Conservation (phyloP, 1,284 basidiomycete species). For the Sporisorium scitamineum region DNA sequence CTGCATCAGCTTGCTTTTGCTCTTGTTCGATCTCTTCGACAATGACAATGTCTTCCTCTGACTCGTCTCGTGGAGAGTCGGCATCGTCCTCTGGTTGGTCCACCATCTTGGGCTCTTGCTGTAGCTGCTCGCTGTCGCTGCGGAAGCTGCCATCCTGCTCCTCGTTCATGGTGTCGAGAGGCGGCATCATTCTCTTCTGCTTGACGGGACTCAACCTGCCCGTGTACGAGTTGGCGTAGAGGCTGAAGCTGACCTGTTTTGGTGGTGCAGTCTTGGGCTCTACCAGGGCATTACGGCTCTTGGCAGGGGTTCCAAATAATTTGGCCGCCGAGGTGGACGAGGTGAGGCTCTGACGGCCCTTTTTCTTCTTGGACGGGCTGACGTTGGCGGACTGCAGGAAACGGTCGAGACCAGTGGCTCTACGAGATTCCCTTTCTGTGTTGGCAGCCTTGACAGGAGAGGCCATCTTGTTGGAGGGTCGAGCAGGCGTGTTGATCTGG, state of each 20-base stretch:
- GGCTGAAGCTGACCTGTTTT: slow-evolving; percentile 49
- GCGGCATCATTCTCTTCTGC: slow-evolving; percentile 48
- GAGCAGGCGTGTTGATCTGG: slow-evolving; percentile 44
- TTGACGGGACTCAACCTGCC: slow-evolving; percentile 47
- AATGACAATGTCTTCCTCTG: slow-evolving; percentile 36
- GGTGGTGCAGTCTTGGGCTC: slow-evolving; percentile 47
- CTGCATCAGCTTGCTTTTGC: slow-evolving; percentile 3
- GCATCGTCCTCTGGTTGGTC: slow-evolving; percentile 5
- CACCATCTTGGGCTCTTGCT: slow-evolving; percentile 1
- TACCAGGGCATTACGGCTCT: slow-evolving; percentile 10
- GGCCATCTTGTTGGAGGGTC: slow-evolving; percentile 10
- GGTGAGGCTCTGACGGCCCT: slow-evolving; percentile 36
- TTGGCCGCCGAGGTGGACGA: slow-evolving; percentile 16
- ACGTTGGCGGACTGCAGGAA: slow-evolving; percentile 47
- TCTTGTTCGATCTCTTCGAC: slow-evolving; percentile 43
- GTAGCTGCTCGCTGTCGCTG: slow-evolving; percentile 19
- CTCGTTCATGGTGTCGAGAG: slow-evolving; percentile 47
- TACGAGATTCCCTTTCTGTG: slow-evolving; percentile 31
- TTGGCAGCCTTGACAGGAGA: slow-evolving; percentile 16
- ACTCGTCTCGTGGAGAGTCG: slow-evolving; percentile 15
- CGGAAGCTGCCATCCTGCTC: slow-evolving; percentile 40
- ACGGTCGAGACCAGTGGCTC: slow-evolving; percentile 30
- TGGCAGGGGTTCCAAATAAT: slow-evolving; percentile 38
- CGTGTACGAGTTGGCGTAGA: slow-evolving; percentile 26
- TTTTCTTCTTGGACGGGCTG: slow-evolving; percentile 25